Evolutionary conservation across 257 asterid species (phyloP).

Genomic region (Salvia splendens): DNA sequence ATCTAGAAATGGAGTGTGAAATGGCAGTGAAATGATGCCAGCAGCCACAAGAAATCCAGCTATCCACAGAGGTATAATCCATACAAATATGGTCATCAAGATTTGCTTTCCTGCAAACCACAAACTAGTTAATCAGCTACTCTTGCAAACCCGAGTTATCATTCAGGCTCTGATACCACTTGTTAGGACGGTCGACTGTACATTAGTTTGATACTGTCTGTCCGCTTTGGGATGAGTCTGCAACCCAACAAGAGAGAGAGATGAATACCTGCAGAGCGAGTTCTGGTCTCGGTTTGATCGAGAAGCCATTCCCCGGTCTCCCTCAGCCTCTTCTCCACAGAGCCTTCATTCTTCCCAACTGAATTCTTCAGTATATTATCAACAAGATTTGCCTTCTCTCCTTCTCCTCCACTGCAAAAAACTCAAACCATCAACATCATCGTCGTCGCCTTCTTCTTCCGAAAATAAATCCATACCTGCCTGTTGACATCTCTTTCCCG

Average conservation of each 20-base stretch:
- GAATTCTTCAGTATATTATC: slow-evolving; percentile 49
- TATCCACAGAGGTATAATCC: slow-evolving; percentile 72
- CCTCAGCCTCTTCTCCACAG: slow-evolving; percentile 69
- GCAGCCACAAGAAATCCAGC: slow-evolving; percentile 57
- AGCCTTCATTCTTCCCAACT: slow-evolving; percentile 59
- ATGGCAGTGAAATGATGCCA: slow-evolving; percentile 59
- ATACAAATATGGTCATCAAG: slow-evolving; percentile 43
- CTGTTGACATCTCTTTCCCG: slow-evolving; percentile 54
- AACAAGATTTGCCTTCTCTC: slow-evolving; percentile 37
- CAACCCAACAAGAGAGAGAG: neutral
- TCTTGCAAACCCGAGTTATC: too few species aligned
- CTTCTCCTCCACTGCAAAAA: slow-evolving; percentile 41
- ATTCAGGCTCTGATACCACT: too few species aligned
- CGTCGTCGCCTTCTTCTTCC: neutral
- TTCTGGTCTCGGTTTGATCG: slow-evolving; percentile 44
- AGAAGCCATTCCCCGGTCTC: slow-evolving; percentile 78
- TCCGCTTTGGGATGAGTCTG: too few species aligned
- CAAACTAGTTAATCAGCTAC: too few species aligned
- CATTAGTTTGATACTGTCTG: too few species aligned
- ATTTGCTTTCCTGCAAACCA: slow-evolving; percentile 61
- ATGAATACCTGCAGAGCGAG: slow-evolving; percentile 54
- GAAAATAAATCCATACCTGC: slow-evolving; percentile 26
- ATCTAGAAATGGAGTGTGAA: slow-evolving; percentile 49
- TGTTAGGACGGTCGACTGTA: too few species aligned
- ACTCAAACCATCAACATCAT: neutral